Evolutionary conservation across 257 asterid species (phyloP), one percentile per base, ranked within the genome.

Genomic region (Rauvolfia tetraphylla): DNA sequence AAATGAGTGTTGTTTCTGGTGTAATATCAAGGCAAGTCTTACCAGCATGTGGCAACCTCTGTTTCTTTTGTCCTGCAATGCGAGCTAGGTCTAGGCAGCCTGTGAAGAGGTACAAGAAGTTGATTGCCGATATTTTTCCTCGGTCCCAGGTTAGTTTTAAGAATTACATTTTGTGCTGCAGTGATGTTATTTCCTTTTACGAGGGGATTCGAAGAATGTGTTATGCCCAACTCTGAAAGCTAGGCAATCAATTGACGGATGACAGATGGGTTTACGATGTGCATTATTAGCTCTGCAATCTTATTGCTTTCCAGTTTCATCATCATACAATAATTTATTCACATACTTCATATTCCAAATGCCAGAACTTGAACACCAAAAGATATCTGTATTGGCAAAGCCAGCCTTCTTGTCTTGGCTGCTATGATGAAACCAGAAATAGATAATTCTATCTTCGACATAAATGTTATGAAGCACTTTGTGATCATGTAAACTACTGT

Each of bases 31-130:
- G 99, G 91, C 99, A 95, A 89, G 88, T 95, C 14, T 80, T 91
- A 87, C 99, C 99, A 56, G 98, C 91, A 68, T 93, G 98, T 81
- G 99, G 91, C 65, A 87, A 81, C 86, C 92, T 95, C 68, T 95
- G 99, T 84, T 91, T 91, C 89, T 93, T 91, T 79, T 95, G 99
- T 84, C 99, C 99, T 9, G 91, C 91, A 29, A 72, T 95, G 86
- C 82, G 99, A 31, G 88, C 98, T 3, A 89, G 99, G 92, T 95
- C 99, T 31, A 86, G 98, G 86, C 99, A 95, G 87, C 99, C 99
- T 12, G 99, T 95, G 70, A 95, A 93, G 91, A 88, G 99, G 85
- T 95, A 95, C 87, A 95, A 95, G 96, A 92, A 95, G 88, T 82
- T 95, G 91, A 91, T 95, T 59, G 77, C 99, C 0, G 99, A 95